Percentiles rank a stretch among this genome's conserved stretches.
These are phyloP conservation scores for Polychytrium aggregatum DNA, from an alignment of 192 early-diverging fungal species.

Conservation along the genomic window DNA sequence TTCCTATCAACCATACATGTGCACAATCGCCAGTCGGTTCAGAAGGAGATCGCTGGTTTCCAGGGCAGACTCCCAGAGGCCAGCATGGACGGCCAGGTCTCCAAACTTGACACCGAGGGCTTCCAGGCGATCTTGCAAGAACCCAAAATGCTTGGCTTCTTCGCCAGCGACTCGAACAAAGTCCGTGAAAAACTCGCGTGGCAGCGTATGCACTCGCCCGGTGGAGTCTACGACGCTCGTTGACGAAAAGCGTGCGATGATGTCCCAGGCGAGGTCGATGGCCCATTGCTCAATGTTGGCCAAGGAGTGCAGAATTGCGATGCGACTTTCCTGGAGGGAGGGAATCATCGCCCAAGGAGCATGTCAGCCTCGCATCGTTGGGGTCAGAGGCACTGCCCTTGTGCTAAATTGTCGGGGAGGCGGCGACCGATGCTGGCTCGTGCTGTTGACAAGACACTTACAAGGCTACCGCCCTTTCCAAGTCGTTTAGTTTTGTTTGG, in stretches of 20 bases:
- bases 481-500: slow-evolving; percentile 24
- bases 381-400: slow-evolving; percentile 5
- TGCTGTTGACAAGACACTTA: too few species aligned
- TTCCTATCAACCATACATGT: slow-evolving; percentile 27
- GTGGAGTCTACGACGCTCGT: neutral
- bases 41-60: slow-evolving; percentile 35
- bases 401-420: too few species aligned
- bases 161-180: slow-evolving; percentile 48
- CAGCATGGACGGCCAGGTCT: slow-evolving; percentile 41
- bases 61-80: slow-evolving; percentile 56
- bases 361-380: neutral
- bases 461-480: slow-evolving; percentile 40
- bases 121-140: slow-evolving; percentile 34
- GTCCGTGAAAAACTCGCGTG: slow-evolving; percentile 24
- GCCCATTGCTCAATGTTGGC: slow-evolving; percentile 63
- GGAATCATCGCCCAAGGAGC: neutral
- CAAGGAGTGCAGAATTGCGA: slow-evolving; percentile 49
- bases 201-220: neutral
- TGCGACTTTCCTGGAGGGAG: slow-evolving; percentile 23
- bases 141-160: slow-evolving; percentile 52
- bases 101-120: slow-evolving; percentile 41
- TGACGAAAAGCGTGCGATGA: slow-evolving; percentile 43
- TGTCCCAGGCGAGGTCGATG: slow-evolving; percentile 56
- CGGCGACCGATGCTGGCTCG: too few species aligned
- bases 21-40: slow-evolving; percentile 46